Conservation (phyloP, 2,329 filamentous ascomycete genomes). For the Microascus cirrosus region DNA sequence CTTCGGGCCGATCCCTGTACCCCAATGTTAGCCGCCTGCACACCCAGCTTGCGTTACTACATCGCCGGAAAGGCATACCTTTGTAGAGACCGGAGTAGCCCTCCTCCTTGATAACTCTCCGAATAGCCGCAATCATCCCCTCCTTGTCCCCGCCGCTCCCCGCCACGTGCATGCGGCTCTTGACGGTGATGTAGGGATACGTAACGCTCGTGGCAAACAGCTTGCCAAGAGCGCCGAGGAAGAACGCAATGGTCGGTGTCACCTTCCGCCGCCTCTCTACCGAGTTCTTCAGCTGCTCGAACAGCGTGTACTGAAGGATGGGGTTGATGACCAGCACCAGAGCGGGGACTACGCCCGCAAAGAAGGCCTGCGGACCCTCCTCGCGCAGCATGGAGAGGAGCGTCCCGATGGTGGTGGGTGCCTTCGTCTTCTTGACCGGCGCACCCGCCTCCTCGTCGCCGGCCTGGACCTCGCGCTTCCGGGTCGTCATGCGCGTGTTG, state of each 20-base stretch:
- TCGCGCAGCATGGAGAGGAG: constrained; percentile 69
- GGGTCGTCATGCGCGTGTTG: constrained; percentile 96
- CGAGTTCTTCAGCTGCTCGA: constrained; percentile 92
- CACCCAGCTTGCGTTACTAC: neutral
- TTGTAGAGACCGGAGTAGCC: constrained; percentile 90
- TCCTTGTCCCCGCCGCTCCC: constrained; percentile 60
- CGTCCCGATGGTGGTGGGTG: constrained; percentile 59
- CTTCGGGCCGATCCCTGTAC: constrained; percentile 81
- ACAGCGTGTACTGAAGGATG: constrained; percentile 96
- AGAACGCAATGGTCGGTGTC: constrained; percentile 78
- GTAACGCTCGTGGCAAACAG: constrained; percentile 87
- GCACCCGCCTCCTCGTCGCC: constrained; percentile 26
- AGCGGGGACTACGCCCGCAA: constrained; percentile 85
- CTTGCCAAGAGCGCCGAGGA: constrained; percentile 87
- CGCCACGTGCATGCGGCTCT: constrained; percentile 94
- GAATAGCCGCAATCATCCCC: constrained; percentile 67
- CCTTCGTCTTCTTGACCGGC: constrained; percentile 21
- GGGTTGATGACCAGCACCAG: constrained; percentile 95
- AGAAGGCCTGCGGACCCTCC: constrained; percentile 77
- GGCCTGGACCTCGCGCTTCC: constrained; percentile 3
- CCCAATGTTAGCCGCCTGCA: constrained; percentile 8
- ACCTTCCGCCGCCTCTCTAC: constrained; percentile 65
- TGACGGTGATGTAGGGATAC: constrained; percentile 97
- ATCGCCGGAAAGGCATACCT: constrained; percentile 43
- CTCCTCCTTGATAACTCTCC: constrained; percentile 73